Evolutionary conservation across 1,139 yeast genomes (phyloP), one percentile per base, ranked within the genome.

Genomic region (Pichia sp.): DNA sequence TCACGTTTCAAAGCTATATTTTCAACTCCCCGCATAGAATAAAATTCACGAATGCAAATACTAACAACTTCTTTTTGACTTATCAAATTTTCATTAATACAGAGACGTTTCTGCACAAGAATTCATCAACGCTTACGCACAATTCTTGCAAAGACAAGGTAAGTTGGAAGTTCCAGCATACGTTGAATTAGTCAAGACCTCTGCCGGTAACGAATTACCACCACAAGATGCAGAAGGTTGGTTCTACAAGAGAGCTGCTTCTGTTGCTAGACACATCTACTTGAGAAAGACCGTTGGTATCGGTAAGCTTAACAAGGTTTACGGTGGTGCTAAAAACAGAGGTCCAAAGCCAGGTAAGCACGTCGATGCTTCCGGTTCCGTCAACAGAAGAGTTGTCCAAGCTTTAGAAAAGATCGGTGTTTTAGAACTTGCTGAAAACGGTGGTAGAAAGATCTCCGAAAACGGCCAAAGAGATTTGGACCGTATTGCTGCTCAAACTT

Each of bases 31-130:
- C 7, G 29, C 29, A 5, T 5, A 26, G 7, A 26, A 5, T 26
- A 26, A 26, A 26, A 26, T 4, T 26, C 29, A 23, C 26, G 26
- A 23, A 40, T 26, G 23, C 16, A 5, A 38, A 40, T 53, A 57
- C 59, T 57, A 57, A 57, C 59, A 53, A 48, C 53, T 16, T 26
- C 8, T 8, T 4, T 29, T n/a, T 23, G 26, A 16, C 43, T 40
- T n/a, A 38, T 15, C 43, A 8, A n/a, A n/a, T n/a, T 19, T 16
- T n/a, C 10, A 38, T 52, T 53, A 19, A 8, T 58, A 68, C 75
- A 87, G 95, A 85, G 99, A 93, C 97, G 99, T 93, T 80, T 97
- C 98, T 82, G 99, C 99, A 80, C 98, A 93, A 87, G 95, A 89
- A 70, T 93, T 93, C 85, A 93, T 93, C 80, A 90, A 90, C 84